Percentiles rank a stretch among this genome's conserved stretches.
These are phyloP conservation scores for Bacterosira constricta DNA, from an alignment of 108 stramenopile genomes.

Conservation along the genomic window DNA sequence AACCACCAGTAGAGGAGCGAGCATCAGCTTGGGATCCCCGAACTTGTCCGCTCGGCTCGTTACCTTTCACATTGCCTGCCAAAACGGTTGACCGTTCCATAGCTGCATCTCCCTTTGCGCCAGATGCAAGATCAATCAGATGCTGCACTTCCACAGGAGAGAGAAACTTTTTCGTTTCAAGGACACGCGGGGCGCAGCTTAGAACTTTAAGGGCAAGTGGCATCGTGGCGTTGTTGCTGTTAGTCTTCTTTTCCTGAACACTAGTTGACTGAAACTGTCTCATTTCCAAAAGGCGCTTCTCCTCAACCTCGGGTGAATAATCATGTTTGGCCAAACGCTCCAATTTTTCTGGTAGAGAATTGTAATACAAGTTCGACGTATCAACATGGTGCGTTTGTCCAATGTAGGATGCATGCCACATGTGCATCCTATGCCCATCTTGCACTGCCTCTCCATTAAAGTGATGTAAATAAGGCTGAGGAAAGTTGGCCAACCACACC, in stretches of 20 bases:
- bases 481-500: constrained; percentile 77
- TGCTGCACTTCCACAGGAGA: constrained; percentile 67
- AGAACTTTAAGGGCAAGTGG: constrained; percentile 52
- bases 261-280: constrained; percentile 18
- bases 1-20: constrained; percentile 62
- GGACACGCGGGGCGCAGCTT: constrained; percentile 71
- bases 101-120: constrained; percentile 41
- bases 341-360: constrained; percentile 21
- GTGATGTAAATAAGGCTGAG: constrained; percentile 49
- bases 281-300: constrained; percentile 15
- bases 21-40: constrained; percentile 7
- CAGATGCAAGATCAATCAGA: constrained; percentile 58
- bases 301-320: constrained; percentile 26
- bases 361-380: constrained; percentile 38
- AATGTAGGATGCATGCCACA: constrained; percentile 71
- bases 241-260: background rate
- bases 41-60: background rate
- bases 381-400: constrained; percentile 60
- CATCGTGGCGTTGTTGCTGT: constrained; percentile 12
- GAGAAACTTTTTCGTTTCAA: constrained; percentile 76
- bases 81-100: constrained; percentile 65
- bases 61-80: constrained; percentile 9
- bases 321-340: constrained; percentile 23
- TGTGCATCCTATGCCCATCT: constrained; percentile 49
- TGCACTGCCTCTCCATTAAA: background rate